phyloP scores from a whole-genome alignment of 495 filamentous ascomycete genomes.

The Aspergillus ostianus region DNA sequence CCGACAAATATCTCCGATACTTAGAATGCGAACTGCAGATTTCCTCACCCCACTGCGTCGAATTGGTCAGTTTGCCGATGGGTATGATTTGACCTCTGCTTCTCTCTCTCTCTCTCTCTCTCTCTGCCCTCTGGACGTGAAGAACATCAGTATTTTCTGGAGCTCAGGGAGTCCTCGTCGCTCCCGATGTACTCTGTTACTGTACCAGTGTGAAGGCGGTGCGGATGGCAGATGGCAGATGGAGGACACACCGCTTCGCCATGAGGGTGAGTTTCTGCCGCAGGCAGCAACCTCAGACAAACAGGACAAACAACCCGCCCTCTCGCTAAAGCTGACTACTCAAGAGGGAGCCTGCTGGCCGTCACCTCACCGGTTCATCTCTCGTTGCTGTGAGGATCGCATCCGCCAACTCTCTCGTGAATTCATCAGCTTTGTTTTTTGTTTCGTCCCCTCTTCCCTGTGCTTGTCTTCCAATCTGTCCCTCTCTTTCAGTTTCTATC shows the following conservation, averaged over 20 bases:
- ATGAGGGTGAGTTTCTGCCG: conserved; percentile 6
- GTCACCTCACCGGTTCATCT: conserved; percentile 30
- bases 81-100: too few relatives aligned
- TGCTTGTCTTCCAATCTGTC: conserved; percentile 9
- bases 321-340: conserved; percentile 26
- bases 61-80: too few relatives aligned
- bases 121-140: too few relatives aligned
- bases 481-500: conserved; percentile 11
- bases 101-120: too few relatives aligned
- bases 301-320: conserved; percentile 25
- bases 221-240: too few relatives aligned
- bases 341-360: conserved; percentile 7
- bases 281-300: conserved; percentile 17
- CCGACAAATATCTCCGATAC: not conserved
- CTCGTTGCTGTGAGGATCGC: conserved; percentile 31
- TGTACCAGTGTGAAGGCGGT: too few relatives aligned
- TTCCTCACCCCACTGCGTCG: too few relatives aligned
- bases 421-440: conserved; percentile 14
- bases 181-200: too few relatives aligned
- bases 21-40: not conserved
- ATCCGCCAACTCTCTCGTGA: conserved; percentile 25
- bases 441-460: conserved; percentile 11
- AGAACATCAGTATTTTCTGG: too few relatives aligned
- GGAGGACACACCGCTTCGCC: not conserved
- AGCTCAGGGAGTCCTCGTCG: too few relatives aligned